These are phyloP conservation scores for Bryum argenteum DNA, from an alignment of 225 moss, liverwort and hornwort genomes.

Conservation along the genomic window DNA sequence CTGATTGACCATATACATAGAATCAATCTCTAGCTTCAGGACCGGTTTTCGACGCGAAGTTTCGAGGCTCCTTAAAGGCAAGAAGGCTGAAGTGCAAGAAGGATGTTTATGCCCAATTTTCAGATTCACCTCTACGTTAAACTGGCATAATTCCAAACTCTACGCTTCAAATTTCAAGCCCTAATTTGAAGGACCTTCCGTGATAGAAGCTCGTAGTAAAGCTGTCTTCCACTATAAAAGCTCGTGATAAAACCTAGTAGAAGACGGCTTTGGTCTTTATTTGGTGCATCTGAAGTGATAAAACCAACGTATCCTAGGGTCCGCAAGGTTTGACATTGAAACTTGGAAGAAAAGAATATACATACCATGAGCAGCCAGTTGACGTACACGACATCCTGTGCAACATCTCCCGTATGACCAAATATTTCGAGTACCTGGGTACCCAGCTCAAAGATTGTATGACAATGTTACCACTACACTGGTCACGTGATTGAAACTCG, in stretches of 20 bases:
- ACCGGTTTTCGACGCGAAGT: neutral
- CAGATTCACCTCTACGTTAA: neutral
- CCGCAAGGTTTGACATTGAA: neutral
- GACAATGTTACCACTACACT: neutral
- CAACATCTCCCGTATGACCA: constrained; percentile 57
- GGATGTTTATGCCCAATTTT: neutral
- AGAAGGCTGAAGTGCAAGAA: neutral
- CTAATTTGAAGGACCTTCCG: too few species aligned
- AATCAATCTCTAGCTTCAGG: neutral
- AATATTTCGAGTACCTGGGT: constrained; percentile 65
- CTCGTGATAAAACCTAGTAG: too few species aligned
- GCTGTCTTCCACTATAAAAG: too few species aligned
- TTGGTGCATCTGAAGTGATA: neutral
- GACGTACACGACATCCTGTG: constrained; percentile 60
- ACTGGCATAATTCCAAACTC: neutral
- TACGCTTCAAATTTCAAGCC: constrained; percentile 4
- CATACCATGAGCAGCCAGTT: constrained; percentile 80
- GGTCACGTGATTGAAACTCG: neutral
- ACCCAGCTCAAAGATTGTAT: constrained; percentile 19
- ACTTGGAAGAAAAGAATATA: constrained; percentile 7
- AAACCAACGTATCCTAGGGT: neutral
- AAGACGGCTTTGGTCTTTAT: neutral
- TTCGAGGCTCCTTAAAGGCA: neutral
- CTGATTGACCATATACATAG: neutral
- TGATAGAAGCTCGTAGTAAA: neutral